phyloP scores from a whole-genome alignment of 2,329 filamentous ascomycete genomes.

The Penicillium sp. region DNA sequence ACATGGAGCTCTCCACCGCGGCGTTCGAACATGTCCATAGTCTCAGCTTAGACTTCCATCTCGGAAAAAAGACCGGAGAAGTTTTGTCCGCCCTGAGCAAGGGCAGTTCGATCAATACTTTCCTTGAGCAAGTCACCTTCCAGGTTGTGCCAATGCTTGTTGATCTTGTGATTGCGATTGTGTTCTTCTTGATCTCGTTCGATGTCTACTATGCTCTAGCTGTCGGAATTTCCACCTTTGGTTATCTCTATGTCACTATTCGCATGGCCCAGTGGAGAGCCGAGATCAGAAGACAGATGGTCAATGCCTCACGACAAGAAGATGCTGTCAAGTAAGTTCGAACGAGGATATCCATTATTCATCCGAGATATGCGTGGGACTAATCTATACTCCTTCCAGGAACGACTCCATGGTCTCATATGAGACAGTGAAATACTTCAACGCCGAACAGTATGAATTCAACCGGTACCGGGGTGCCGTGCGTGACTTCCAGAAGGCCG shows the following conservation, averaged over 20 bases:
- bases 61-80: slow-evolving; percentile 94
- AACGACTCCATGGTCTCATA: slow-evolving; percentile 99
- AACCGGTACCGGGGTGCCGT: slow-evolving; percentile 69
- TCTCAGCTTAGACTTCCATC: slow-evolving; percentile 91
- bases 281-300: slow-evolving; percentile 87
- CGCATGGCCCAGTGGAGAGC: slow-evolving; percentile 92
- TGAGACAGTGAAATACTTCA: slow-evolving; percentile 91
- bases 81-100: slow-evolving; percentile 95
- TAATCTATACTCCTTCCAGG: slow-evolving; percentile 33
- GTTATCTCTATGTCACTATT: slow-evolving; percentile 94
- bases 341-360: not conserved
- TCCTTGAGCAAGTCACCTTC: slow-evolving; percentile 94
- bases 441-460: slow-evolving; percentile 77
- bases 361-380: not conserved
- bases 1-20: slow-evolving; percentile 87
- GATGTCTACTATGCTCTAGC: slow-evolving; percentile 89
- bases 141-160: slow-evolving; percentile 93
- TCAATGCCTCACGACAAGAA: slow-evolving; percentile 89
- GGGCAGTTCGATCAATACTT: slow-evolving; percentile 91
- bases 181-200: slow-evolving; percentile 73
- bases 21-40: slow-evolving; percentile 97
- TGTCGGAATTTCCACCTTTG: slow-evolving; percentile 85
- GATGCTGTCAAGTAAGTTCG: slow-evolving; percentile 78
- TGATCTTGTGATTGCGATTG: slow-evolving; percentile 80
- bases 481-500: slow-evolving; percentile 66